Evolutionary conservation across 139 green algal species (phyloP).

Genomic region (Zygnema circumcarinatum): DNA sequence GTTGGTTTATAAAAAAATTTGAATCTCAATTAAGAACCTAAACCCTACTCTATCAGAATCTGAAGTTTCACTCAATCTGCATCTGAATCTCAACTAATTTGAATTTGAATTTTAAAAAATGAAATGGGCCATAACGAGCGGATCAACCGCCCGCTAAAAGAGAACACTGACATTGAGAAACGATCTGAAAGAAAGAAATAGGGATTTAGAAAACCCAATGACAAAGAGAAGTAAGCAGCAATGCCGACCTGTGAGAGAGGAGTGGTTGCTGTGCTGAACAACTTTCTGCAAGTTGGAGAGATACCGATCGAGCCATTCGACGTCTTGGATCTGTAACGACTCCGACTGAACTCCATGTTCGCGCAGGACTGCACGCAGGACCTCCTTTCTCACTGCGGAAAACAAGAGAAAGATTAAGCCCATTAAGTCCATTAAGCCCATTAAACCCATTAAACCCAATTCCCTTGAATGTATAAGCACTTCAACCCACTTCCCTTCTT

Average conservation of each 20-base stretch:
- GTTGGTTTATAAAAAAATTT: not conserved
- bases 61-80: not conserved
- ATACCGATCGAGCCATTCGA: constrained; percentile 16
- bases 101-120: not conserved
- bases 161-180: not conserved
- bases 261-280: not conserved
- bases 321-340: constrained; percentile 10
- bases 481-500: not conserved
- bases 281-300: not conserved
- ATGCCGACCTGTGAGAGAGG: not conserved
- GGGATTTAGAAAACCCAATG: not conserved
- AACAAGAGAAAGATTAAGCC: constrained; percentile 1
- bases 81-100: not conserved
- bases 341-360: constrained; percentile 31
- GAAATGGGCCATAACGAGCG: not conserved
- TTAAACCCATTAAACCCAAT: not conserved
- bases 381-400: constrained; percentile 24
- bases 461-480: not conserved
- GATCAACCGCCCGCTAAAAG: not conserved
- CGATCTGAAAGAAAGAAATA: not conserved
- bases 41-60: not conserved
- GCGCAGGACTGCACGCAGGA: constrained; percentile 18
- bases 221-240: not conserved
- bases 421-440: not conserved
- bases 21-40: not conserved